Conservation (phyloP, 2,329 filamentous ascomycete genomes). For the Esteya vermicola region DNA sequence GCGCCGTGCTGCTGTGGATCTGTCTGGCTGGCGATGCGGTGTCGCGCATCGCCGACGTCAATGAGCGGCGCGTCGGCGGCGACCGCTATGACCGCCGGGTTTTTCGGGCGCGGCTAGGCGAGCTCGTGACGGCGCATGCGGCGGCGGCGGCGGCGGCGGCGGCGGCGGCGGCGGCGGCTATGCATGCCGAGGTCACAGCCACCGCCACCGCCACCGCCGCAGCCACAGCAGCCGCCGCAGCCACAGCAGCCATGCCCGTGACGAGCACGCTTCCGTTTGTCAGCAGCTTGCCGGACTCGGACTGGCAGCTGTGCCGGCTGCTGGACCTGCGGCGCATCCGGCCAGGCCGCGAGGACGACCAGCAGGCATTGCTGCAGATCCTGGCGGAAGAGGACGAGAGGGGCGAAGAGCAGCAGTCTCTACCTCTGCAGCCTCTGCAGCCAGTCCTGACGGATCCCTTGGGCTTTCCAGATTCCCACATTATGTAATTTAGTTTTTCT, state of each 20-base stretch:
- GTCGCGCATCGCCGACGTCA: constrained; percentile 13
- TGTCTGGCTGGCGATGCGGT: constrained; percentile 16
- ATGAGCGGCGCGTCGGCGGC: constrained; percentile 10
- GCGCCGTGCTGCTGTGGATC: constrained; percentile 15
- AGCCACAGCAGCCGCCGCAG: neutral
- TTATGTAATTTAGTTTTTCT: neutral
- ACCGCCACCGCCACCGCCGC: neutral
- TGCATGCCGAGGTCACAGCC: too few species aligned
- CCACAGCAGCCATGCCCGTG: neutral
- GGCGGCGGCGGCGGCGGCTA: too few species aligned
- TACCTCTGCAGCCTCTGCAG: neutral
- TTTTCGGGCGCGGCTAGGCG: constrained; percentile 13
- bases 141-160: neutral
- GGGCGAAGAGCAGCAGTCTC: neutral
- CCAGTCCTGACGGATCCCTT: neutral
- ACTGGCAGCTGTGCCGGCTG: constrained; percentile 12
- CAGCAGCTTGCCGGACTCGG: constrained; percentile 10
- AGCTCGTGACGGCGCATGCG: constrained; percentile 6
- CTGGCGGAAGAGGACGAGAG: constrained; percentile 1
- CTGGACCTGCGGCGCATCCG: constrained; percentile 9
- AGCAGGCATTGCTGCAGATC: constrained; percentile 4
- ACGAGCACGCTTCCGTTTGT: neutral
- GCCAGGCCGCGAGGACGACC: constrained; percentile 7
- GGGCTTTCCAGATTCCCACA: neutral
- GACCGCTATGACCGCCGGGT: constrained; percentile 14